Conservation (phyloP, 2,329 filamentous ascomycete genomes). For the Fusarium albosuccineum region DNA sequence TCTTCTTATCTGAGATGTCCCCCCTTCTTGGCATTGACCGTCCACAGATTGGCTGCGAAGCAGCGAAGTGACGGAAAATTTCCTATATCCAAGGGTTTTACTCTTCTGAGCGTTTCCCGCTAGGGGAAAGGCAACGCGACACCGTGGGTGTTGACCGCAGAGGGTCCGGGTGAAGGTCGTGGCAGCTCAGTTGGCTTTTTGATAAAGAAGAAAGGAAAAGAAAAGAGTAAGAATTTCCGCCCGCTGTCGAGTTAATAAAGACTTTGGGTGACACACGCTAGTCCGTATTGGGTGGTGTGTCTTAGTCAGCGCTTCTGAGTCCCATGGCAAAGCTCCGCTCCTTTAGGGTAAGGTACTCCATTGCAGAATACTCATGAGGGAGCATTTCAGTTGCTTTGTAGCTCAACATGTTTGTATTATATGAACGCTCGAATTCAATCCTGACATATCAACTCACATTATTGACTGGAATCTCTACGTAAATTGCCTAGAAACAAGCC, state of each 20-base stretch:
- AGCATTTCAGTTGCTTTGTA: too few relatives aligned
- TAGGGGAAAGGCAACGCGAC: slow-evolving; percentile 71
- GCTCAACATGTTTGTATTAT: too few relatives aligned
- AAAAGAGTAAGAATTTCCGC: slow-evolving; percentile 51
- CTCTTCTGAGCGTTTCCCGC: slow-evolving; percentile 69
- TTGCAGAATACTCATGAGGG: too few relatives aligned
- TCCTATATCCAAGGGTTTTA: slow-evolving; percentile 72
- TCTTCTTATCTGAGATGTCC: slow-evolving; percentile 59
- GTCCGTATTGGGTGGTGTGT: slow-evolving; percentile 7
- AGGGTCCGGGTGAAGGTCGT: slow-evolving; percentile 69
- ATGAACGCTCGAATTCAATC: too few relatives aligned
- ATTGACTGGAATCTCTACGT: too few relatives aligned
- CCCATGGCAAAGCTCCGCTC: too few relatives aligned
- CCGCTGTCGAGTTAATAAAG: slow-evolving; percentile 43
- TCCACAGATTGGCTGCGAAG: slow-evolving; percentile 56
- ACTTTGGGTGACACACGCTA: slow-evolving; percentile 38
- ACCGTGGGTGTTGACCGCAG: slow-evolving; percentile 60
- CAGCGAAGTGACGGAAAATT: slow-evolving; percentile 65
- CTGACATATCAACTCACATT: too few relatives aligned
- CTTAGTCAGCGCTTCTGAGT: slow-evolving; percentile 37
- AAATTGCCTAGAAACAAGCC: too few relatives aligned
- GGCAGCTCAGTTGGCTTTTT: slow-evolving; percentile 75
- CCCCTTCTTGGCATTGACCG: slow-evolving; percentile 72
- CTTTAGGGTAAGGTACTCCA: too few relatives aligned
- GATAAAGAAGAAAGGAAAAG: slow-evolving; percentile 64